Evolutionary conservation across 352 stramenopile species (phyloP).

Genomic region (Thraustotheca clavata): DNA sequence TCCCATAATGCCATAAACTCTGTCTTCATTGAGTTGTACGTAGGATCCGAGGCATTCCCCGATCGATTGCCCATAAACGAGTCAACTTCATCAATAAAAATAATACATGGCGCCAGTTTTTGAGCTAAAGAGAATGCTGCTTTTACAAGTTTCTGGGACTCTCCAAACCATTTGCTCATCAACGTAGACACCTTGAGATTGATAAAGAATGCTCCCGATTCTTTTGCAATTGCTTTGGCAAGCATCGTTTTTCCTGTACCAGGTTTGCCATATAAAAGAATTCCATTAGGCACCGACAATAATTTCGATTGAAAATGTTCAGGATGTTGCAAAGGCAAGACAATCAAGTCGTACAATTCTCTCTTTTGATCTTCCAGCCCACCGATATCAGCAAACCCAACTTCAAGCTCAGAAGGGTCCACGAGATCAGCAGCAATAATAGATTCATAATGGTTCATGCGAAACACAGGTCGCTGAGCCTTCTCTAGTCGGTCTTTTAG

Average conservation of each 20-base stretch:
- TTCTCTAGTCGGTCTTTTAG: slow-evolving; percentile 61
- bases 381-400: slow-evolving; percentile 93
- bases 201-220: slow-evolving; percentile 86
- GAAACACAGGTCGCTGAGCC: slow-evolving; percentile 55
- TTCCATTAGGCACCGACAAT: slow-evolving; percentile 81
- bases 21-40: slow-evolving; percentile 84
- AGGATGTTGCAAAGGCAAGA: slow-evolving; percentile 87
- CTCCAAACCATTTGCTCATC: slow-evolving; percentile 88
- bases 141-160: slow-evolving; percentile 91
- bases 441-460: slow-evolving; percentile 82
- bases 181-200: slow-evolving; percentile 85
- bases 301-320: slow-evolving; percentile 89
- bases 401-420: slow-evolving; percentile 87
- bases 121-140: slow-evolving; percentile 89
- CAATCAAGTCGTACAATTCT: slow-evolving; percentile 94
- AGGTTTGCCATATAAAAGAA: slow-evolving; percentile 73
- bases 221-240: slow-evolving; percentile 93
- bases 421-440: slow-evolving; percentile 92
- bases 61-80: slow-evolving; percentile 84
- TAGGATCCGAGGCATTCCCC: slow-evolving; percentile 64
- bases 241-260: slow-evolving; percentile 90
- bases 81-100: slow-evolving; percentile 98
- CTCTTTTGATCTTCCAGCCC: slow-evolving; percentile 94
- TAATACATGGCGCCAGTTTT: slow-evolving; percentile 94
- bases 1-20: slow-evolving; percentile 99